Evolutionary conservation across 2,329 filamentous ascomycete genomes (phyloP).

Genomic region (Cadophora sp.): DNA sequence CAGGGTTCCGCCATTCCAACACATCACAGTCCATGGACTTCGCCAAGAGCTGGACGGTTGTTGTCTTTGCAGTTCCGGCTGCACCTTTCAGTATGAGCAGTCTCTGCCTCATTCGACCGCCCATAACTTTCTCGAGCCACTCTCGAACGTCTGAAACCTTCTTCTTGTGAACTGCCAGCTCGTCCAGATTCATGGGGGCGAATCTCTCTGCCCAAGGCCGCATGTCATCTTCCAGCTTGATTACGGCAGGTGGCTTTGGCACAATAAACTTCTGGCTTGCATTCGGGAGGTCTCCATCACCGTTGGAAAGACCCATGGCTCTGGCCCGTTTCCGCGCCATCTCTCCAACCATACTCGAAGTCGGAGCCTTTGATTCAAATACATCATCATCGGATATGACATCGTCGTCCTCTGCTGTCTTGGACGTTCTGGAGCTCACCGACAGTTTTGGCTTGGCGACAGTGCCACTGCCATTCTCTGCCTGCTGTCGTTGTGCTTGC

Average conservation of each 20-base stretch:
- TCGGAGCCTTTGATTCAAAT: conserved; percentile 55
- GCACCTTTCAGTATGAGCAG: conserved; percentile 87
- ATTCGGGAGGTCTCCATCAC: conserved; percentile 35
- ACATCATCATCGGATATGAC: conserved; percentile 66
- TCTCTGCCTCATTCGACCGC: conserved; percentile 70
- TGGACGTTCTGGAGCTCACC: conserved; percentile 46
- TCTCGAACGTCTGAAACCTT: conserved; percentile 86
- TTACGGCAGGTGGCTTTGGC: conserved; percentile 35
- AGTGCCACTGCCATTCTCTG: conserved; percentile 27
- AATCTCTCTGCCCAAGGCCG: conserved; percentile 91
- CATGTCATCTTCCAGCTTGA: conserved; percentile 57
- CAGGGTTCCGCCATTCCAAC: conserved; percentile 90
- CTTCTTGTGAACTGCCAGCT: conserved; percentile 92
- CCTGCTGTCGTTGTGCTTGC: conserved; percentile 57
- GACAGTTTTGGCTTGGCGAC: conserved; percentile 42
- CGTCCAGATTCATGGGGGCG: conserved; percentile 75
- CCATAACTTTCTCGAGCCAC: conserved; percentile 81
- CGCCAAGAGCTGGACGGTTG: conserved; percentile 80
- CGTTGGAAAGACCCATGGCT: conserved; percentile 44
- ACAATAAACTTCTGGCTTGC: conserved; percentile 59
- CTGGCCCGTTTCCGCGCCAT: conserved; percentile 61
- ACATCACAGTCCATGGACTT: conserved; percentile 78
- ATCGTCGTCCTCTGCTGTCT: conserved; percentile 49
- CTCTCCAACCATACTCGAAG: conserved; percentile 61
- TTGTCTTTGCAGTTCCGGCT: conserved; percentile 92